Percentiles rank a stretch among this genome's conserved stretches.
Conservation (phyloP, 305 asterid genomes). For the Fraxinus latifolia region DNA sequence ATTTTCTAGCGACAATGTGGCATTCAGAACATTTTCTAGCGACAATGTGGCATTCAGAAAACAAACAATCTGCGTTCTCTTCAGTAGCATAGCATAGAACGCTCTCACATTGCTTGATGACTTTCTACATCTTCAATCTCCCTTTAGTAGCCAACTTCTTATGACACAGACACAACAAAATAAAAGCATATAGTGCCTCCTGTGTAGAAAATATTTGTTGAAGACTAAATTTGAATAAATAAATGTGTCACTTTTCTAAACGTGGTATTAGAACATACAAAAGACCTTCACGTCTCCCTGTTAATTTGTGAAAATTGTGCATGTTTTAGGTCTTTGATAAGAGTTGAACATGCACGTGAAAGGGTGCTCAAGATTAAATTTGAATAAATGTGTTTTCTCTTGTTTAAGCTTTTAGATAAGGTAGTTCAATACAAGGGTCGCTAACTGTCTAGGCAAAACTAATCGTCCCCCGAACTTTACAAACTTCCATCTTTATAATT, state of each 20-base stretch:
- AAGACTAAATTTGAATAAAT: background rate
- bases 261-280: background rate
- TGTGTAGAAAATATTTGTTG: background rate
- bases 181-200: background rate
- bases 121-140: background rate
- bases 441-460: background rate
- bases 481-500: background rate
- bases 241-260: background rate
- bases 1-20: background rate
- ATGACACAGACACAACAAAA: background rate
- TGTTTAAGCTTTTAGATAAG: background rate
- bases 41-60: too few relatives aligned
- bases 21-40: background rate
- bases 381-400: background rate
- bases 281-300: background rate
- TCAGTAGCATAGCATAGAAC: background rate
- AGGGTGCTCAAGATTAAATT: background rate
- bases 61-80: background rate
- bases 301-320: background rate
- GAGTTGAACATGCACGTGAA: background rate
- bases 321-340: background rate
- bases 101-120: background rate
- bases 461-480: background rate
- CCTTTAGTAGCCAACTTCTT: background rate
- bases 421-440: background rate